phyloP scores from a whole-genome alignment of 257 asterid genomes.

The Cynanchum wilfordii region DNA sequence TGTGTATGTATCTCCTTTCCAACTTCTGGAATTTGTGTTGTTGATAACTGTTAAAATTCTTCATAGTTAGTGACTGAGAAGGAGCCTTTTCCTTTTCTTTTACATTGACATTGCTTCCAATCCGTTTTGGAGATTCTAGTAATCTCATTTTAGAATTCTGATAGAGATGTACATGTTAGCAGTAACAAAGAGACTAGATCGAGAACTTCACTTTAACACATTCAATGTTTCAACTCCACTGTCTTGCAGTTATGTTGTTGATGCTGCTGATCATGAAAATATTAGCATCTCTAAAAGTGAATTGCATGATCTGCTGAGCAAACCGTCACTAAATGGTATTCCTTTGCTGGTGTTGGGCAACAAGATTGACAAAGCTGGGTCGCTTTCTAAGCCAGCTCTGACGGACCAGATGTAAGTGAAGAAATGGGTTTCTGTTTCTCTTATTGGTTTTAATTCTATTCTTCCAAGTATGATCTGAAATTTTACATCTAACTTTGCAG shows the following conservation, averaged over 20 bases:
- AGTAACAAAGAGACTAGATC: conserved; percentile 4
- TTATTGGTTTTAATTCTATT: not conserved
- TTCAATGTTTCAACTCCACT: conserved; percentile 3
- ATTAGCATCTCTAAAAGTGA: conserved; percentile 71
- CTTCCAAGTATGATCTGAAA: not conserved
- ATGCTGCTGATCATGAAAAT: conserved; percentile 93
- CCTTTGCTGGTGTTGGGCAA: conserved; percentile 91
- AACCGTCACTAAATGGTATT: conserved; percentile 80
- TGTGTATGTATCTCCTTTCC: conserved; percentile 51
- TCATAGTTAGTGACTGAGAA: not conserved
- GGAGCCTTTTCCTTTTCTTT: not conserved
- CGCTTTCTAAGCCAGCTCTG: conserved; percentile 72
- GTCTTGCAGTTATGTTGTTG: conserved; percentile 80
- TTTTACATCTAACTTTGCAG: conserved; percentile 33
- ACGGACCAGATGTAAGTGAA: conserved; percentile 79
- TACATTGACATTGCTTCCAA: not conserved
- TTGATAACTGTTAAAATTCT: not conserved
- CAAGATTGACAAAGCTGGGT: conserved; percentile 79
- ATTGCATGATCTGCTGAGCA: conserved; percentile 86
- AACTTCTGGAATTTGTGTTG: not conserved
- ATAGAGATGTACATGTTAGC: not conserved
- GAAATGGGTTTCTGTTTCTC: not conserved
- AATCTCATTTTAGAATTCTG: not conserved
- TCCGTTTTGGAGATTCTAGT: not conserved
- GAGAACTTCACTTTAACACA: conserved; percentile 9